Evolutionary conservation across 805 yeast genomes (phyloP).

Genomic region (Zygosaccharomyces kombuchaensis): DNA sequence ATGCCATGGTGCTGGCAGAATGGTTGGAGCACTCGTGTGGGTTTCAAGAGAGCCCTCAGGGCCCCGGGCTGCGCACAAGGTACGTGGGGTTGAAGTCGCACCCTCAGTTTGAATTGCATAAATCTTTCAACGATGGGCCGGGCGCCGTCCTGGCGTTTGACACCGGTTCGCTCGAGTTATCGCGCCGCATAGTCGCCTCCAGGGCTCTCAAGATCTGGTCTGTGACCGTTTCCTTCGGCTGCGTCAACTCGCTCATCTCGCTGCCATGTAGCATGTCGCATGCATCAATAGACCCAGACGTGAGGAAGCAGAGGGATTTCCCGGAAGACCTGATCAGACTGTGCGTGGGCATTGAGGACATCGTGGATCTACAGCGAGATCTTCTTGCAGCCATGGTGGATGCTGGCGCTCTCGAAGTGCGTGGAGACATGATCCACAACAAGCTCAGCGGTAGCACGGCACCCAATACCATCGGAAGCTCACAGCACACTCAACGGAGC

Average conservation of each 20-base stretch:
- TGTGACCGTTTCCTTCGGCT: slow-evolving; percentile 90
- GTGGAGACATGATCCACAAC: slow-evolving; percentile 28
- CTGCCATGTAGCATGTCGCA: slow-evolving; percentile 96
- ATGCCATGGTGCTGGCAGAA: slow-evolving; percentile 69
- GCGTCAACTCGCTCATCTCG: slow-evolving; percentile 87
- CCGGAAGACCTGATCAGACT: slow-evolving; percentile 89
- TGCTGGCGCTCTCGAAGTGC: slow-evolving; percentile 53
- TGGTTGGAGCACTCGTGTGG: slow-evolving; percentile 62
- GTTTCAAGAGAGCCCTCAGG: slow-evolving; percentile 33
- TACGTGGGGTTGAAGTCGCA: slow-evolving; percentile 81
- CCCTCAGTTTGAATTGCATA: slow-evolving; percentile 77
- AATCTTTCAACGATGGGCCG: slow-evolving; percentile 70
- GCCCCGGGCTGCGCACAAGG: slow-evolving; percentile 48
- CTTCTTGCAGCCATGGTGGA: slow-evolving; percentile 62
- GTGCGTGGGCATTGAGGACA: slow-evolving; percentile 87
- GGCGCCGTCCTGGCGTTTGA: slow-evolving; percentile 90
- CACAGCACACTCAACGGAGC: slow-evolving; percentile 13
- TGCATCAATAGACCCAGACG: slow-evolving; percentile 88
- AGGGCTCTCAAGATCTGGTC: slow-evolving; percentile 63
- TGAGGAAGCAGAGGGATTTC: slow-evolving; percentile 80
- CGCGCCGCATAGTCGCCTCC: slow-evolving; percentile 69
- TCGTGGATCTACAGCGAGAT: slow-evolving; percentile 77
- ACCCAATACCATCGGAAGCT: slow-evolving; percentile 19
- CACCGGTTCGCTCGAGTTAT: slow-evolving; percentile 66
- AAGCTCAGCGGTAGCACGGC: slow-evolving; percentile 20